phyloP scores from a whole-genome alignment of 2,329 filamentous ascomycete species.

The Fusarium sp. region DNA sequence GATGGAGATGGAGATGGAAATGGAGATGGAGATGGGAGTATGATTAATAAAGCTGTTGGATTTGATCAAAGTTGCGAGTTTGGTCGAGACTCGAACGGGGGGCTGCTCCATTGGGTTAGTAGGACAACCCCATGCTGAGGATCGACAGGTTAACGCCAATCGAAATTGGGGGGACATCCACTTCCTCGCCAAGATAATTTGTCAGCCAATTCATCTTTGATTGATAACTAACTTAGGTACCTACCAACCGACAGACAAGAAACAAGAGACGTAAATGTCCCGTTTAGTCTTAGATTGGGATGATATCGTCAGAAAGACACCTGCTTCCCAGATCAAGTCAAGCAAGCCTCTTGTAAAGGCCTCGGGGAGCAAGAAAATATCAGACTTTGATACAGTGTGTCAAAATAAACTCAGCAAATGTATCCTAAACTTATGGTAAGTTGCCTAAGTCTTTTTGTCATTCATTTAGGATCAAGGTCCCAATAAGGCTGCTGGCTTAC shows the following conservation, averaged over 20 bases:
- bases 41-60: background rate
- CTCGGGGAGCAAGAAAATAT: background rate
- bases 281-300: background rate
- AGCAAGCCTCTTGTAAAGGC: background rate
- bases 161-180: constrained; percentile 4
- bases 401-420: too few species aligned
- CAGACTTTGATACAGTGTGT: background rate
- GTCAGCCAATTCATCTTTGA: constrained; percentile 12
- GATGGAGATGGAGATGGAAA: background rate
- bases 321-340: background rate
- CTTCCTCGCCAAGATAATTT: constrained; percentile 18
- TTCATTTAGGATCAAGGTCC: too few species aligned
- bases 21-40: background rate
- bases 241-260: background rate
- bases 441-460: too few species aligned
- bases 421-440: too few species aligned
- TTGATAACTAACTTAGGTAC: background rate
- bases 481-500: background rate
- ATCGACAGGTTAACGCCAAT: constrained; percentile 31
- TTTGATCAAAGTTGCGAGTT: constrained; percentile 8
- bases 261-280: background rate
- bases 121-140: constrained; percentile 15
- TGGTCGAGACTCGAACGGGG: constrained; percentile 5
- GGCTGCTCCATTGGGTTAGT: constrained; percentile 23
- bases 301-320: background rate